Conservation (phyloP, 805 yeast species). For the Candida maltosa region DNA sequence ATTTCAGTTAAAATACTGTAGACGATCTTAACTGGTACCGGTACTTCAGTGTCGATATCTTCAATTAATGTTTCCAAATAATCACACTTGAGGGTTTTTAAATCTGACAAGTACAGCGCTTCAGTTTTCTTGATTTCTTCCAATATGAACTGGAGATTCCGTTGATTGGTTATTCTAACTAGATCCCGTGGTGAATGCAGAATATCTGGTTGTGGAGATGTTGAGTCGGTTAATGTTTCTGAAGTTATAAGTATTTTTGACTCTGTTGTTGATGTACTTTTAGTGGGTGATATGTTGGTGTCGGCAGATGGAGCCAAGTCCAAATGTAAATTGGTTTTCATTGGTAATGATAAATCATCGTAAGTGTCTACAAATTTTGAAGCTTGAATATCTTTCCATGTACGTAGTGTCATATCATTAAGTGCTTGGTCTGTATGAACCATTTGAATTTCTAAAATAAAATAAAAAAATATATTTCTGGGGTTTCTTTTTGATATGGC, state of each 20-base stretch:
- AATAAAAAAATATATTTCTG: too few relatives aligned
- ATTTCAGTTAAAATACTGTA: conserved; percentile 12
- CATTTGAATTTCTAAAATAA: too few relatives aligned
- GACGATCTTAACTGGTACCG: conserved; percentile 15
- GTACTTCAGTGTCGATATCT: conserved; percentile 23
- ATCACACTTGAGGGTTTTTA: conserved; percentile 39
- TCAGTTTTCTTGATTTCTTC: conserved; percentile 52
- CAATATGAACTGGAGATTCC: conserved; percentile 19
- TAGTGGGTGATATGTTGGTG: neutral
- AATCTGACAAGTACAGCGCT: conserved; percentile 41
- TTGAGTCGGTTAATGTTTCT: conserved; percentile 4
- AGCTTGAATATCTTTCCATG: too few relatives aligned
- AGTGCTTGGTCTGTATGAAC: too few relatives aligned
- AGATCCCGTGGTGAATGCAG: conserved; percentile 16
- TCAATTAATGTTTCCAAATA: conserved; percentile 40
- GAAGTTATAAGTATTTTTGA: neutral
- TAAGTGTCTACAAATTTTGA: too few relatives aligned
- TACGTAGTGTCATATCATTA: too few relatives aligned
- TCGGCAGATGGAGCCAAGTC: neutral
- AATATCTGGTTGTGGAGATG: conserved; percentile 18
- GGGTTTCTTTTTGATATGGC: too few relatives aligned
- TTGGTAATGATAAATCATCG: too few relatives aligned
- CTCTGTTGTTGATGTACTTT: neutral
- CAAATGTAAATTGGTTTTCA: too few relatives aligned
- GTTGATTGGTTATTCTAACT: neutral